These are phyloP conservation scores for Serendipita sp. DNA, from an alignment of 1,284 basidiomycete species.

Conservation along the genomic window DNA sequence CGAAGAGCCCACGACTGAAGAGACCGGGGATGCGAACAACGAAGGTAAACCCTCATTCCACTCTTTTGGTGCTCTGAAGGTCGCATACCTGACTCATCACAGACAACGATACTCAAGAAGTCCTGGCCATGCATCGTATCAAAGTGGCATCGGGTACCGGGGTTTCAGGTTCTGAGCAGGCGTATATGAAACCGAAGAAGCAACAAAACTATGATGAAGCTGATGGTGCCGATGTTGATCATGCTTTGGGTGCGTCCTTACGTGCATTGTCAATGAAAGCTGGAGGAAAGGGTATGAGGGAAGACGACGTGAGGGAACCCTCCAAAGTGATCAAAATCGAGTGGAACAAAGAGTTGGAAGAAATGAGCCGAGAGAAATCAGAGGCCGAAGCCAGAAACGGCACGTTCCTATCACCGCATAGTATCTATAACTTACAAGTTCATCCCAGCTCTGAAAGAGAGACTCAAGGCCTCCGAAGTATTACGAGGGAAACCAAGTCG, in stretches of 20 bases:
- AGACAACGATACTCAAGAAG: neutral
- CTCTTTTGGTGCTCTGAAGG: neutral
- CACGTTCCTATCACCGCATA: neutral
- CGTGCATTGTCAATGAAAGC: neutral
- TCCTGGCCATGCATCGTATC: neutral
- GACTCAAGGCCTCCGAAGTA: neutral
- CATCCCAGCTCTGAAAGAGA: neutral
- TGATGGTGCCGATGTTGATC: slow-evolving; percentile 7
- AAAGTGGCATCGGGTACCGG: neutral
- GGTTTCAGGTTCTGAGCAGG: neutral
- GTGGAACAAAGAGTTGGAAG: neutral
- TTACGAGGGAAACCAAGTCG: neutral
- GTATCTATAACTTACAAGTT: neutral
- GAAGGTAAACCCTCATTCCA: neutral
- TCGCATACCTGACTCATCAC: neutral
- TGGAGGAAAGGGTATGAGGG: neutral
- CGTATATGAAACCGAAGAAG: neutral
- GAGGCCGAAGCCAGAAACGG: slow-evolving; percentile 7
- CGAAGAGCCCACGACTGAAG: neutral
- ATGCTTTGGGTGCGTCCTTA: neutral
- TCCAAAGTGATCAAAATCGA: neutral
- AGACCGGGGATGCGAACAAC: neutral
- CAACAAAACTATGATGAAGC: neutral
- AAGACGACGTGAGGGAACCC: neutral
- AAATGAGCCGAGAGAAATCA: slow-evolving; percentile 7